Evolutionary conservation across 257 asterid genomes (phyloP).

Genomic region (Pogostemon cablin): DNA sequence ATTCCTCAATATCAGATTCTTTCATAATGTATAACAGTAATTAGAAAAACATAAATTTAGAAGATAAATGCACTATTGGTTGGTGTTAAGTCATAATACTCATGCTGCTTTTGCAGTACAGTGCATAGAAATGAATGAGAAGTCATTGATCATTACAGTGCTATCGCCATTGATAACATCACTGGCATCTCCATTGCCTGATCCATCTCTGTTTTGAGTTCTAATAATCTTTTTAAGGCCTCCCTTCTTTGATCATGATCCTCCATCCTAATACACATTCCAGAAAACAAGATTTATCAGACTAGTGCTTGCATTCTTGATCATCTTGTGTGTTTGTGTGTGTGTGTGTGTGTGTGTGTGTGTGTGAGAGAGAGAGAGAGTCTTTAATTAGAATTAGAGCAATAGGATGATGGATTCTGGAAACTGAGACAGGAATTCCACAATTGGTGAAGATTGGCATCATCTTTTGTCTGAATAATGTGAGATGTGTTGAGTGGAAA

Average conservation of each 20-base stretch:
- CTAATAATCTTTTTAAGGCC: conserved; percentile 34
- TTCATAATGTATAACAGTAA: not conserved
- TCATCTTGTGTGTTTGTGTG: conserved; percentile 3
- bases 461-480: conserved; percentile 30
- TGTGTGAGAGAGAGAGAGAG: conserved; percentile 29
- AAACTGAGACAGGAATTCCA: conserved; percentile 50
- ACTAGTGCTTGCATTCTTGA: not conserved
- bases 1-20: not conserved
- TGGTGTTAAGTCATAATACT: not conserved
- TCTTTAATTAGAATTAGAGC: conserved; percentile 39
- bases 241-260: conserved; percentile 53
- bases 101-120: conserved; percentile 47
- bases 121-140: conserved; percentile 26
- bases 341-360: conserved; percentile 26
- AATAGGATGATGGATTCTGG: conserved; percentile 39
- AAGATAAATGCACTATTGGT: not conserved
- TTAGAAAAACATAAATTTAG: not conserved
- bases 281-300: conserved; percentile 24
- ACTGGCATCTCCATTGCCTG: conserved; percentile 14
- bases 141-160: conserved; percentile 11
- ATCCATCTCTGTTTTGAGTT: conserved; percentile 12
- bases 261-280: conserved; percentile 37
- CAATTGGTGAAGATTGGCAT: conserved; percentile 25
- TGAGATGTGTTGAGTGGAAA: not conserved
- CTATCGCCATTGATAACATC: conserved; percentile 4